A percentile compares a stretch with the other conserved stretches of the same genome.
phyloP scores from a whole-genome alignment of 108 stramenopile species.

The Asterionellopsis glacialis region DNA sequence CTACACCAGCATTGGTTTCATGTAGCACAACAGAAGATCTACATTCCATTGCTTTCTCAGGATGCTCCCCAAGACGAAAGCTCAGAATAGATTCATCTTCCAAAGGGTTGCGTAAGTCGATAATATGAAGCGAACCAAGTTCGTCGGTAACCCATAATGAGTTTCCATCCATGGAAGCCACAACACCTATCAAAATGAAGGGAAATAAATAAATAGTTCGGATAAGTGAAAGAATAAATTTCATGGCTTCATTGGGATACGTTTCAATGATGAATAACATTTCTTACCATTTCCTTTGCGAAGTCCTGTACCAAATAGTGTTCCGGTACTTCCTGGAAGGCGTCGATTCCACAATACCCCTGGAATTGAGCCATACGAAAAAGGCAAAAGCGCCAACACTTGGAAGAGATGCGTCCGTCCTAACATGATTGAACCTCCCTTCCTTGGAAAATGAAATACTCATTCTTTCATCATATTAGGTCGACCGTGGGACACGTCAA shows the following conservation, averaged over 20 bases:
- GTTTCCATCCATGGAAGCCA: background rate
- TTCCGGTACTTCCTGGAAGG: background rate
- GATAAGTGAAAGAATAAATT: too few relatives aligned
- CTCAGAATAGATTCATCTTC: background rate
- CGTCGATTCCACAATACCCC: background rate
- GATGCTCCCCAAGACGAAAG: background rate
- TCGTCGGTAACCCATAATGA: background rate
- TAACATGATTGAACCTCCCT: too few relatives aligned
- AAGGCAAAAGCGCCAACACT: too few relatives aligned
- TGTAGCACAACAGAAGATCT: background rate
- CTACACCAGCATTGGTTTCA: background rate
- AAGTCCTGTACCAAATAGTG: background rate
- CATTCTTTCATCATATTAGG: too few relatives aligned
- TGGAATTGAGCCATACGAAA: background rate
- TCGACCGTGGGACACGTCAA: too few relatives aligned
- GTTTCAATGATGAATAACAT: too few relatives aligned
- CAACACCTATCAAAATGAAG: background rate
- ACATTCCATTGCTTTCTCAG: background rate
- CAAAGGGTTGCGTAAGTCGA: background rate
- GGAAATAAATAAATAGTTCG: too few relatives aligned
- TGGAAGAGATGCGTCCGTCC: too few relatives aligned
- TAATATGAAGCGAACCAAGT: background rate
- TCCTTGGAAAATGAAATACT: too few relatives aligned
- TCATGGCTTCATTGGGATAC: too few relatives aligned
- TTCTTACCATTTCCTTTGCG: slow-evolving; percentile 1